Evolutionary conservation across 805 yeast genomes (phyloP).

Genomic region (Candida coquimbonensis): DNA sequence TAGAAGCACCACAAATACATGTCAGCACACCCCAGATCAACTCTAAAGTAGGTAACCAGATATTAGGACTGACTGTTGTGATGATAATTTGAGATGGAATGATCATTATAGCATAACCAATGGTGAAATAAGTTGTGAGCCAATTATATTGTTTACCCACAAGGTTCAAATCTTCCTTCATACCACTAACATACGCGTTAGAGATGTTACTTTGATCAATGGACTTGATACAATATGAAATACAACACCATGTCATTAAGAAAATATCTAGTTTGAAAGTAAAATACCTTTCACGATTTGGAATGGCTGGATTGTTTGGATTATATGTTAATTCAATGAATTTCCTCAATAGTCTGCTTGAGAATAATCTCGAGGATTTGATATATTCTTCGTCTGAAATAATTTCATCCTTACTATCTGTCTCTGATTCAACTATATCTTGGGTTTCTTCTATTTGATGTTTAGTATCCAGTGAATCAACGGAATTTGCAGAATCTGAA

Average conservation of each 20-base stretch:
- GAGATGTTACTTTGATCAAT: constrained; percentile 46
- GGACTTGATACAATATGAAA: constrained; percentile 28
- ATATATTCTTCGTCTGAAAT: constrained; percentile 3
- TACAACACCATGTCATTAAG: constrained; percentile 4
- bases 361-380: background rate
- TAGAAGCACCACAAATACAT: constrained; percentile 41
- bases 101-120: constrained; percentile 58
- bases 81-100: constrained; percentile 59
- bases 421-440: too few relatives aligned
- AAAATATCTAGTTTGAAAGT: constrained; percentile 3
- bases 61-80: constrained; percentile 46
- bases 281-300: constrained; percentile 3
- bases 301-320: background rate
- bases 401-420: background rate
- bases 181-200: constrained; percentile 50
- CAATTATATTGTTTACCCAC: constrained; percentile 2
- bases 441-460: too few relatives aligned
- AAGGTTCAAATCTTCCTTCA: constrained; percentile 32
- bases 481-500: background rate
- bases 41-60: constrained; percentile 45
- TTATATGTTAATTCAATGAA: constrained; percentile 4
- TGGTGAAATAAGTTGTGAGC: constrained; percentile 50
- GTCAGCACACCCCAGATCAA: constrained; percentile 66
- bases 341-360: background rate
- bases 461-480: background rate